Evolutionary conservation across 106 monocot genomes (phyloP), one percentile per base, ranked within the genome.

Genomic region (Apostasia shenzhenica): DNA sequence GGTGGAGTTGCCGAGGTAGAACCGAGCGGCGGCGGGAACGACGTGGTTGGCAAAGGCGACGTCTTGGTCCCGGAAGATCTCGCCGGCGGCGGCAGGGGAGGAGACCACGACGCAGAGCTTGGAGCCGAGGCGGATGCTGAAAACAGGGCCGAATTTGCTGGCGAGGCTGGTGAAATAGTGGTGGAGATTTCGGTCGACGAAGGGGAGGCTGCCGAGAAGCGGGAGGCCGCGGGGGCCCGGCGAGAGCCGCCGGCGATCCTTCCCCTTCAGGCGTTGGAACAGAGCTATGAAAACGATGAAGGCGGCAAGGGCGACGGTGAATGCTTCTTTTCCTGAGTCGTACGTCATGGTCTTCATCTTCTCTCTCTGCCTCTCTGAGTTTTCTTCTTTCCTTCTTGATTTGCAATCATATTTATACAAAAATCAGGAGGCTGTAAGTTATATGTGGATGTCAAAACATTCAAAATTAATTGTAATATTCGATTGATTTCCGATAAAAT

Each of bases 221-320:
- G 88, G 88, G 44, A 81, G 61, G 12, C 84, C 88, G 7, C 2
- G 11, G 9, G 83, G 87, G 3, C 87, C 83, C 10, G 87, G 87
- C 2, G 81, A 77, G 60, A 61, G 70, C 5, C 45, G 58, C 8
- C 14, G 64, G 43, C 11, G 10, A 10, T n/a, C 13, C n/a, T 57
- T 42, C 8, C 67, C 45, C 7, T 59, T 14, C 4, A 47, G 10
- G 48, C 51, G 55, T 6, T 43, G 45, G 59, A 59, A 10, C 59
- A 59, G 10, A 41, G n/a, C 3, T 48, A 13, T 47, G 59, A 41
- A 44, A 48, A 14, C 44, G 49, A 82, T 14, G 26, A 73, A 11
- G n/a, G 69, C 71, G 38, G 70, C 59, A 55, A 57, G 2, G 45
- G 45, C 46, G 63, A 53, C 52, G 9, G 26, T 64, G 48, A 47